Conservation (phyloP, 2,329 filamentous ascomycete species). For the Lachnellula hyalina region DNA sequence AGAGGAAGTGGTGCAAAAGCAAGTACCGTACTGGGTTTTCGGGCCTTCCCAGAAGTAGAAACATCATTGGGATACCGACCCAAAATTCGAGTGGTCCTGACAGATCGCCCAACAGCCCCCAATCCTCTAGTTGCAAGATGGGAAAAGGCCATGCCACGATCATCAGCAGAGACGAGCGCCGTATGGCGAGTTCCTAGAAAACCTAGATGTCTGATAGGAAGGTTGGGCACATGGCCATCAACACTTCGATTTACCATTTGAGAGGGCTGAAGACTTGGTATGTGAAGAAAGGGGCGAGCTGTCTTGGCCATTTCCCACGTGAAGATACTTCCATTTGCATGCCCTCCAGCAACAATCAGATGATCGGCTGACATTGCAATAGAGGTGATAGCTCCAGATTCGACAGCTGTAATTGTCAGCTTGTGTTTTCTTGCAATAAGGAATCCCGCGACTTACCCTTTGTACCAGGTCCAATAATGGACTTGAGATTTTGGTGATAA, state of each 20-base stretch:
- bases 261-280: conserved; percentile 66
- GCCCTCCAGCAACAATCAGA: conserved; percentile 82
- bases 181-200: conserved; percentile 93
- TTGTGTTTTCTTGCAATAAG: conserved; percentile 1
- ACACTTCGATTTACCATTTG: conserved; percentile 59
- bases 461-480: conserved; percentile 87
- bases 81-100: conserved; percentile 86
- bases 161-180: conserved; percentile 89
- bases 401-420: conserved; percentile 60
- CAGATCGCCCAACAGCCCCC: conserved; percentile 74
- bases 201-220: conserved; percentile 81
- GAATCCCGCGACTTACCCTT: conserved; percentile 55
- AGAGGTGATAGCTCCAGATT: conserved; percentile 82
- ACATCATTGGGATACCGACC: conserved; percentile 79
- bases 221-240: conserved; percentile 78
- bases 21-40: conserved; percentile 91
- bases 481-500: conserved; percentile 91
- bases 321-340: conserved; percentile 86
- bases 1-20: conserved; percentile 86
- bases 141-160: conserved; percentile 95
- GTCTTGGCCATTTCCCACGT: conserved; percentile 88
- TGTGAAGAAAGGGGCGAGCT: conserved; percentile 83
- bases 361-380: conserved; percentile 92
- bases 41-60: conserved; percentile 53
- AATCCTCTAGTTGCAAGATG: conserved; percentile 90